Base-by-base conservation (phyloP, 2,329 filamentous ascomycete genomes). In the Colletotrichum tanaceti region DNA sequence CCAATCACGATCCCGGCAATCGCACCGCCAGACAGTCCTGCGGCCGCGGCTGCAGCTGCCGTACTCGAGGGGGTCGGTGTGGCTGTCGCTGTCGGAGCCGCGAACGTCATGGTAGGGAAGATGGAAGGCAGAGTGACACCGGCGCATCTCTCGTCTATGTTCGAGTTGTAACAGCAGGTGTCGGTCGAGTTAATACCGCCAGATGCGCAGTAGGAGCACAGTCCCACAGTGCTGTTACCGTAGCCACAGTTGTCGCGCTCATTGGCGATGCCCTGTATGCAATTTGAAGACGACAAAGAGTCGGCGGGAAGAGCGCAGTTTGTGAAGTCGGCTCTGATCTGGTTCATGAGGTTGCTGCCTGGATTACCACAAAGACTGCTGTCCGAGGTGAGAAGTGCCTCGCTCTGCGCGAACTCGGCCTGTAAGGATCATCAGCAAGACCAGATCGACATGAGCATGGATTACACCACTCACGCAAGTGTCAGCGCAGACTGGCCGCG, bases 1-100 rank as follows among this genome's bases (percentile, higher is more conserved):
- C 96, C 96, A 74, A 98, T 84, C 2, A 95, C 94, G 72, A 97
- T 92, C 0, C 95, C 96, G 1, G 96, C 96, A 79, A 98, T 97
- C 18, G 91, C 89, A 66, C 94, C 95, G n/a, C 92, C 92, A 16
- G 91, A 92, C 10, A 98, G 82, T 1, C 81, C 78, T 65, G 73
- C 75, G 71, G 44, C 70, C 24, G 75, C 70, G 35, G 73, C 77
- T 18, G 80, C 77, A 38, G 73, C 77, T 18, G 80, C 77, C 28
- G 81, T 79, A 38, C 46, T 62, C 16, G 67, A 58, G 2, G 59
- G 39, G 16, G 54, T 62, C 49, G 81, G 77, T 7, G 86, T 84
- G 16, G 86, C 75, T 6, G 82, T 85, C 9, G 82, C 75, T 1
- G 83, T 83, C 18, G 84, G 78, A 4, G 81, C 79, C 7, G 83